Conservation (phyloP, 2,329 filamentous ascomycete genomes). For the Ceratocystis variospora region DNA sequence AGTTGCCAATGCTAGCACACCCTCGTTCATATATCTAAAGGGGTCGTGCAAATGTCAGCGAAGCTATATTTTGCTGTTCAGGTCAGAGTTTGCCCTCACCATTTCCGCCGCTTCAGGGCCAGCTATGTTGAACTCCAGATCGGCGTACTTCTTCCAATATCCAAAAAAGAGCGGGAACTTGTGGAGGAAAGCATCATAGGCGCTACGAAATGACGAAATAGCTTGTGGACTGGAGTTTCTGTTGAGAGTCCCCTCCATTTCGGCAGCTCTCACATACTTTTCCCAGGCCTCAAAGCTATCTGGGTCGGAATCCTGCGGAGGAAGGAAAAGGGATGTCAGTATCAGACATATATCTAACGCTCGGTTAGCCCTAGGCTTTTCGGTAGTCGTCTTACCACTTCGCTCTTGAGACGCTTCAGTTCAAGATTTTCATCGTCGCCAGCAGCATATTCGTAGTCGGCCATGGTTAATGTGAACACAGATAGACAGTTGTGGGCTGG, state of each 20-base stretch:
- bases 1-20: slow-evolving; percentile 81
- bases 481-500: not conserved
- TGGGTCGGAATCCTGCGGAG: slow-evolving; percentile 47
- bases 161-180: slow-evolving; percentile 94
- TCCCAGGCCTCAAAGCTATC: slow-evolving; percentile 96
- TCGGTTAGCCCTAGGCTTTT: not conserved
- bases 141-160: slow-evolving; percentile 99
- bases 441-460: slow-evolving; percentile 14
- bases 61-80: not conserved
- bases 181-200: slow-evolving; percentile 82
- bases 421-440: slow-evolving; percentile 66
- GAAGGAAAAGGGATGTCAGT: not conserved
- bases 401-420: slow-evolving; percentile 62
- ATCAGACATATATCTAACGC: not conserved
- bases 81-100: slow-evolving; percentile 35
- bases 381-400: slow-evolving; percentile 50
- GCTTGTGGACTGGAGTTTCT: slow-evolving; percentile 93
- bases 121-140: slow-evolving; percentile 91
- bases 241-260: slow-evolving; percentile 87
- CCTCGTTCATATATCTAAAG: slow-evolving; percentile 82
- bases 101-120: slow-evolving; percentile 95
- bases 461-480: slow-evolving; percentile 3
- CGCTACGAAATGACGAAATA: slow-evolving; percentile 70
- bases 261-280: slow-evolving; percentile 69
- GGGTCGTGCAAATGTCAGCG: not conserved